Evolutionary conservation across 371 early-diverging fungal genomes (phyloP).

Genomic region (Mortierella sp.): DNA sequence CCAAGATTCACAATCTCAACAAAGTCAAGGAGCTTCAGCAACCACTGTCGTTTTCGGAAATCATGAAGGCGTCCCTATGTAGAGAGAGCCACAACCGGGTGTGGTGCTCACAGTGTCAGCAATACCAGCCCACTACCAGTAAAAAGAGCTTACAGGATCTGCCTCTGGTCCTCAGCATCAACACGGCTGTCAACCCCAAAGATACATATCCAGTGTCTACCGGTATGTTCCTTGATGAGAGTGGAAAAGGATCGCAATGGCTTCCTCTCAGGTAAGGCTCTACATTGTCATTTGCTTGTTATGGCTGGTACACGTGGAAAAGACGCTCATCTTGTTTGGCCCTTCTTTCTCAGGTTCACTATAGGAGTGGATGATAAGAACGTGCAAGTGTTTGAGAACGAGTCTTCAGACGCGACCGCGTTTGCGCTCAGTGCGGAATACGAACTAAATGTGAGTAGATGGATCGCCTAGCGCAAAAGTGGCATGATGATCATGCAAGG

Average conservation of each 20-base stretch:
- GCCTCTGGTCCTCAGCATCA: constrained; percentile 76
- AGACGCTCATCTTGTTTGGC: background rate
- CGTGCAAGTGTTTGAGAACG: constrained; percentile 40
- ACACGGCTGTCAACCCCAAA: constrained; percentile 69
- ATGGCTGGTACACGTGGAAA: background rate
- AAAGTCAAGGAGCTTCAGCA: constrained; percentile 25
- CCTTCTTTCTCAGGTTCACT: constrained; percentile 20
- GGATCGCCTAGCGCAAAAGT: too few species aligned
- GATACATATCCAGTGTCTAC: constrained; percentile 61
- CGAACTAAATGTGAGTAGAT: constrained; percentile 61
- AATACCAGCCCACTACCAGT: constrained; percentile 76
- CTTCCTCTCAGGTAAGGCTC: constrained; percentile 50
- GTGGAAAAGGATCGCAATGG: constrained; percentile 50
- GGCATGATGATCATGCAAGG: background rate
- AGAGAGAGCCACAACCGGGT: constrained; percentile 81
- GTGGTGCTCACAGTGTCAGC: constrained; percentile 81
- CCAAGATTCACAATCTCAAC: constrained; percentile 46
- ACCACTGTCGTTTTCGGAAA: constrained; percentile 61
- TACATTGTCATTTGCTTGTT: background rate
- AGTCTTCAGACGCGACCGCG: constrained; percentile 9
- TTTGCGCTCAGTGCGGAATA: constrained; percentile 61
- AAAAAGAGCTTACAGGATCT: constrained; percentile 68
- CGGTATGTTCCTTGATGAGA: constrained; percentile 46
- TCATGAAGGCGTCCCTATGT: constrained; percentile 74
- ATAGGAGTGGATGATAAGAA: constrained; percentile 47